phyloP scores from a whole-genome alignment of 345 rosid genomes.

The Mangifera indica region DNA sequence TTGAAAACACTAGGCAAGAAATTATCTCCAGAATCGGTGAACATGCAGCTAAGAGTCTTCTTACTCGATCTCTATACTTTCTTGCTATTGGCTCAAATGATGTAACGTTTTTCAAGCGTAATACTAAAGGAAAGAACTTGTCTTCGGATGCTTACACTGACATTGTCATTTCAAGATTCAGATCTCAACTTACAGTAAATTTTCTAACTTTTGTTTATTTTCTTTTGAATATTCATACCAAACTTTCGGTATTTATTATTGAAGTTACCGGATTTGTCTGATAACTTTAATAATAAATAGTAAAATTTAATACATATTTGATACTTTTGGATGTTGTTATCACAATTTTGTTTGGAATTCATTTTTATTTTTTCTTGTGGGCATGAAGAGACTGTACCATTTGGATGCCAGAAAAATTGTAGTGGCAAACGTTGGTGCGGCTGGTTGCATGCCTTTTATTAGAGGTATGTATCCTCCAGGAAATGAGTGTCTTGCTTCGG shows the following conservation, averaged over 20 bases:
- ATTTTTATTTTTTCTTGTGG: not conserved
- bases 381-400: slow-evolving; percentile 24
- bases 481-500: not conserved
- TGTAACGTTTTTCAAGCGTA: not conserved
- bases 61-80: too few species aligned
- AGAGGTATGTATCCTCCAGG: not conserved
- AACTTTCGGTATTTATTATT: too few species aligned
- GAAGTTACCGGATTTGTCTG: too few species aligned
- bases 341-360: too few species aligned
- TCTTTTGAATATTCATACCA: too few species aligned
- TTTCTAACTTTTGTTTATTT: too few species aligned
- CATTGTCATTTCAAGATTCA: not conserved
- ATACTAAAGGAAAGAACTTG: accelerated
- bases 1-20: too few species aligned
- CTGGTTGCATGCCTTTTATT: slow-evolving; percentile 14
- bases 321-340: too few species aligned
- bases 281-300: too few species aligned
- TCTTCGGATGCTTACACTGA: slow-evolving; percentile 1
- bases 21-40: too few species aligned
- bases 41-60: too few species aligned
- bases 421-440: slow-evolving; percentile 2
- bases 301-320: too few species aligned
- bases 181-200: slow-evolving; percentile 25
- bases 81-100: slow-evolving; percentile 19
- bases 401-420: slow-evolving; percentile 24